These are phyloP conservation scores for Kwoniella botswanensis DNA, from an alignment of 768 basidiomycete genomes.

Conservation along the genomic window DNA sequence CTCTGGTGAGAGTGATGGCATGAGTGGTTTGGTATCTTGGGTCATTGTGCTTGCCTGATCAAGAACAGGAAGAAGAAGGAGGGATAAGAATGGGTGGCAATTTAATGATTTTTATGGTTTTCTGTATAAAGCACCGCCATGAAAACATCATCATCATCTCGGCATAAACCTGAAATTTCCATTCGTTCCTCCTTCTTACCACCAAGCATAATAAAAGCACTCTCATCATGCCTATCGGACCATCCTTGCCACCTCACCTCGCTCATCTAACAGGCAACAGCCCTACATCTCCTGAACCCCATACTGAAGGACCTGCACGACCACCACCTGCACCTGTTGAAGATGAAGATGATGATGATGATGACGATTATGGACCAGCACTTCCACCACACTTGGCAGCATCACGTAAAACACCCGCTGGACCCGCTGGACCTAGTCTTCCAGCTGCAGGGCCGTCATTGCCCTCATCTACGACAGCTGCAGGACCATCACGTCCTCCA, in stretches of 20 bases:
- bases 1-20: conserved; percentile 8
- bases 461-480: conserved; percentile 5
- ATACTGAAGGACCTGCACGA: conserved; percentile 5
- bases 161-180: neutral
- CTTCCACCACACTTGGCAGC: conserved; percentile 72
- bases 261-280: conserved; percentile 39
- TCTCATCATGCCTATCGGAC: conserved; percentile 54
- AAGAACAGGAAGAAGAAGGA: neutral
- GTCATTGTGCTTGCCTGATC: conserved; percentile 6
- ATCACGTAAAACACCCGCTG: conserved; percentile 32
- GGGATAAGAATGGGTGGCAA: conserved; percentile 8
- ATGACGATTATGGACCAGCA: conserved; percentile 73
- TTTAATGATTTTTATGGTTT: neutral
- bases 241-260: conserved; percentile 57
- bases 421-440: neutral
- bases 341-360: conserved; percentile 67
- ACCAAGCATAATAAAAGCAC: neutral
- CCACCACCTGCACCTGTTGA: conserved; percentile 20
- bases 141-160: neutral
- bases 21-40: conserved; percentile 17
- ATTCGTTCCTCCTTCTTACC: neutral
- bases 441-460: conserved; percentile 7
- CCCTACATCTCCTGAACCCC: conserved; percentile 24
- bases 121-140: neutral
- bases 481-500: conserved; percentile 52